Conservation (phyloP, 83 land plant genomes). For the Picea abies region DNA sequence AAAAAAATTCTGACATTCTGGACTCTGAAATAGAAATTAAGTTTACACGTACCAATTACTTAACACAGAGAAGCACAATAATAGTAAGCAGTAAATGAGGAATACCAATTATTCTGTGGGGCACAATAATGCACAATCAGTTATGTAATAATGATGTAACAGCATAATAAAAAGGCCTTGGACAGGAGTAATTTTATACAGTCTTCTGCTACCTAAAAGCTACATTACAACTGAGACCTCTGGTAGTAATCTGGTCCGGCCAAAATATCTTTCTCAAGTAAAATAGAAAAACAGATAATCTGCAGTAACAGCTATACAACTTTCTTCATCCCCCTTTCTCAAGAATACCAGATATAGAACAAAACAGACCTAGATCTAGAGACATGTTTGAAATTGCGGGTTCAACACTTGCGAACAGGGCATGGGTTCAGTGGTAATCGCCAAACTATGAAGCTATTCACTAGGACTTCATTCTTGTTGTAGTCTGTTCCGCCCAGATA, state of each 20-base stretch:
- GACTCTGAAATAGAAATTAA: too few relatives aligned
- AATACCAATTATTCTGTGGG: neutral
- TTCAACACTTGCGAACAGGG: too few relatives aligned
- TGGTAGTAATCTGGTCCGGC: neutral
- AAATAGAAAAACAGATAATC: neutral
- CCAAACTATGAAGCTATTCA: too few relatives aligned
- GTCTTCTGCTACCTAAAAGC: neutral
- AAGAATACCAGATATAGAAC: neutral
- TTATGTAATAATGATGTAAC: neutral
- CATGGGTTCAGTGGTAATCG: too few relatives aligned
- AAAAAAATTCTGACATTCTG: too few relatives aligned
- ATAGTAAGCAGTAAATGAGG: neutral
- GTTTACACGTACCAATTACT: neutral
- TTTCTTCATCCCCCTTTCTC: neutral
- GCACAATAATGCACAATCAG: neutral
- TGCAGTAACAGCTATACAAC: neutral
- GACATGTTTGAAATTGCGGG: neutral
- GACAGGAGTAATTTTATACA: neutral
- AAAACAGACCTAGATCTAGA: neutral
- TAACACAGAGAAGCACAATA: neutral
- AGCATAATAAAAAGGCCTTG: neutral
- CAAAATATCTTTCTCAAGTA: neutral
- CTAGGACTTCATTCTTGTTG: too few relatives aligned
- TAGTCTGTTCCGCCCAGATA: too few relatives aligned
- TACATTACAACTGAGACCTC: neutral